Evolutionary conservation across 202 grass and related monocot species (phyloP).

Genomic region (Eragrostis tef): DNA sequence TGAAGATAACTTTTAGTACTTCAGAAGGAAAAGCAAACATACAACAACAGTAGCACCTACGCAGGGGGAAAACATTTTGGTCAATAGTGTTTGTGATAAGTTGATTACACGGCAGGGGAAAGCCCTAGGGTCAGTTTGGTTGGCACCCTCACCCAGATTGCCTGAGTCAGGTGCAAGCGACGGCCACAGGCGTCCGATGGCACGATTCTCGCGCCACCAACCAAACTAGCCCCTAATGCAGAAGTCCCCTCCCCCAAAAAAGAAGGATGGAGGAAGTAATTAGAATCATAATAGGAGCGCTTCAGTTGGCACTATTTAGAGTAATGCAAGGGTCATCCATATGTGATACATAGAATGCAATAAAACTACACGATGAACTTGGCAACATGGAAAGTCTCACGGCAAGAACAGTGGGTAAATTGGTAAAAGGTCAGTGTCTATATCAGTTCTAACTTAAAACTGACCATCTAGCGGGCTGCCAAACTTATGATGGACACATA

Average conservation of each 20-base stretch:
- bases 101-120: no score
- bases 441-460: slow-evolving; percentile 21
- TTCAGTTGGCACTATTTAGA: slow-evolving; percentile 8
- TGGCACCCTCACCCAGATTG: no score
- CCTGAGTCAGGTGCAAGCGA: no score
- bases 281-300: background rate
- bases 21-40: slow-evolving; percentile 20
- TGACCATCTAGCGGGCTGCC: background rate
- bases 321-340: slow-evolving; percentile 16
- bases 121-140: no score
- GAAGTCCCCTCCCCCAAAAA: no score
- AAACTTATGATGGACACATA: slow-evolving; percentile 33
- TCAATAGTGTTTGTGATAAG: background rate
- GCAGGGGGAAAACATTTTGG: background rate
- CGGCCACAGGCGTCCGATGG: no score
- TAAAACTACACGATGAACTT: slow-evolving; percentile 18
- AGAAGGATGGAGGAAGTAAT: background rate
- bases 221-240: no score
- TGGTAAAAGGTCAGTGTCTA: background rate
- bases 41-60: slow-evolving; percentile 12
- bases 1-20: slow-evolving; percentile 44
- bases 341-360: background rate
- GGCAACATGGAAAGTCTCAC: background rate
- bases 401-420: slow-evolving; percentile 34
- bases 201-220: no score